Evolutionary conservation across 495 filamentous ascomycete species (phyloP), one percentile per base, ranked within the genome.

Genomic region (Astrothelium macrocarpum): DNA sequence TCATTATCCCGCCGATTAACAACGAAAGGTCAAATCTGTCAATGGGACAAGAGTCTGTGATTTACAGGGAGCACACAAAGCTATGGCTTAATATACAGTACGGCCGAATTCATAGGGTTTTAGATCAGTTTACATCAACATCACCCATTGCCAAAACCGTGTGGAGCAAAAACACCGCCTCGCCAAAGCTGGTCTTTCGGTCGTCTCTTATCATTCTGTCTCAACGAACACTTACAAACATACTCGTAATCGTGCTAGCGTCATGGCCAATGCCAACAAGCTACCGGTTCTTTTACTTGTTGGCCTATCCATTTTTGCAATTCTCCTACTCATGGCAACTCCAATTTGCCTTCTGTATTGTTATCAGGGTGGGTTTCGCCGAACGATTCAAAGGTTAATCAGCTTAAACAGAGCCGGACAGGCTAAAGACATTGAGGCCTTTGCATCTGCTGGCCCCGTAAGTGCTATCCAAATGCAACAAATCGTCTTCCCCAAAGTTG

Each of bases 101-200:
- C 5, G 25, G 2, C 0, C 16, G 49, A 2, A 26, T 28, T 20
- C 20, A 9, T 16, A 16, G 20, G 5, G 45, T 20, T 18, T 1
- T 16, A 49, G 5, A 18, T 23, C 20, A 14, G 12, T 16, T 18
- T 49, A 49, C 45, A 10, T 18, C 4, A 49, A 18, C 20, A 9
- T 16, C n/a, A 20, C 45, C 12, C 0, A 18, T 18, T 5, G 20
- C 5, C 14, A 5, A 49, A 49, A 18, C n/a, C 12, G 45, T 9
- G 5, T 49, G 12, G 5, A 5, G 12, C 5, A 23, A 49, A 20
- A 18, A 23, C 9, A 26, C 26, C 34, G 49, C 25, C 9, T 9
- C 10, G 16, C 49, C 20, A 56, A 56, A 56, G 49, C 49, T 56
- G 49, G 49, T 56, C 49, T 56, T 29, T 29, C 25, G 49, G 49